Base-by-base conservation (phyloP, 177 flowering plant genomes). In the Vitis hybrid region DNA sequence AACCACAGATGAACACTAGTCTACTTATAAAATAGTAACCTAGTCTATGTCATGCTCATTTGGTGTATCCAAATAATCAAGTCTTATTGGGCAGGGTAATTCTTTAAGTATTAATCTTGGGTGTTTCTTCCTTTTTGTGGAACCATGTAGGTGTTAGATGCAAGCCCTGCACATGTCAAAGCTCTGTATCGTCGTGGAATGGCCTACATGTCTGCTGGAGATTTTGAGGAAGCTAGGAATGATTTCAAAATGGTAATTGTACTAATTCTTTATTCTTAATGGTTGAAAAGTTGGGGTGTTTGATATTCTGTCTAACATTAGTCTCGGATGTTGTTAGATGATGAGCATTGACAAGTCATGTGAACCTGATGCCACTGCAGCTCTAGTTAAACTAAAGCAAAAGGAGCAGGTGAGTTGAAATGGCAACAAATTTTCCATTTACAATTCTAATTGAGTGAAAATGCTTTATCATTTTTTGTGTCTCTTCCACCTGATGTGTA, bases 151-250 rank as follows among this genome's bases (percentile, higher is more conserved):
- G 98, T 95, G 17, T 69, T 96, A 71, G 98, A 96, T 67, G 79
- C 87, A 53, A 92, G 84, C 68, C 99, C 98, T 65, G 86, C 79
- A 31, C 96, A 91, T 76, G 92, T 79, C 13, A 96, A 96, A 84
- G 99, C 91, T 74, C 83, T 96, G 10, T 96, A 96, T 75, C 92
- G 98, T 18, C 97, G 98, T 71, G 99, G 98, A 77, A 90, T 94
- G 95, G 98, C 98, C 31, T 86, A 87, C 84, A 88, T 94, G 94
- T 77, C 84, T 54, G 88, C 78, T 66, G 99, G 95, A 83, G 98
- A 96, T 72, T 96, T 88, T 73, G 92, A 92, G 68, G 97, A 96
- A 79, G 98, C 99, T 69, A 87, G 86, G 80, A 78, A 9, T 59
- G 95, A 96, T 79, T 93, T 94, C 79, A 71, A 88, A 52, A 89